These are phyloP conservation scores for Candida dendrica DNA, from an alignment of 805 yeast genomes.

Conservation along the genomic window DNA sequence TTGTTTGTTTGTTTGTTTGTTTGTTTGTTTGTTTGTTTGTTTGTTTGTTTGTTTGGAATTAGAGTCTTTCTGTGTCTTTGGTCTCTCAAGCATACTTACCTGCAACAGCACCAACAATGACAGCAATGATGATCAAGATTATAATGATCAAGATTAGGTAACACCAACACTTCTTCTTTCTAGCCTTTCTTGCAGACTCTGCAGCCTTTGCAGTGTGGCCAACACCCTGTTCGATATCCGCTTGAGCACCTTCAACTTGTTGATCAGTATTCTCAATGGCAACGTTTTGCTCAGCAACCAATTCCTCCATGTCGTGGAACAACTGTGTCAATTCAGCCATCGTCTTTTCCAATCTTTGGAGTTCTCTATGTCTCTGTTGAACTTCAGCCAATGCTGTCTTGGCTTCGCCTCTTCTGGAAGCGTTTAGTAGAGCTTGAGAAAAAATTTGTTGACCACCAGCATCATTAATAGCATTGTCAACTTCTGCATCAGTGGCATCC, in stretches of 20 bases:
- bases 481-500: constrained; percentile 76
- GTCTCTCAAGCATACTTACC: constrained; percentile 3
- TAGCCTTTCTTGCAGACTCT: constrained; percentile 77
- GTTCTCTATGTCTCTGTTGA: constrained; percentile 90
- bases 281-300: constrained; percentile 93
- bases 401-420: constrained; percentile 91
- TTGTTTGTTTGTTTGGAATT: too few relatives aligned
- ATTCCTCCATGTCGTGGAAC: constrained; percentile 92
- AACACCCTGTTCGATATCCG: constrained; percentile 87
- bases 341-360: constrained; percentile 88
- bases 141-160: constrained; percentile 54
- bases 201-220: constrained; percentile 92
- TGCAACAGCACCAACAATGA: constrained; percentile 44
- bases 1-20: not conserved
- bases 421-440: constrained; percentile 83
- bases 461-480: constrained; percentile 78
- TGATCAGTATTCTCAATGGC: constrained; percentile 77
- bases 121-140: constrained; percentile 57
- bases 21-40: too few relatives aligned
- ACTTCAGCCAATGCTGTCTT: constrained; percentile 93
- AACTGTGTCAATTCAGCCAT: constrained; percentile 93
- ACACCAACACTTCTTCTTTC: constrained; percentile 89
- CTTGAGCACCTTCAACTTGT: constrained; percentile 76
- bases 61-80: not conserved
- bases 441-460: constrained; percentile 85